phyloP scores from a whole-genome alignment of 805 yeast genomes.

The Saturnispora zaruensis region DNA sequence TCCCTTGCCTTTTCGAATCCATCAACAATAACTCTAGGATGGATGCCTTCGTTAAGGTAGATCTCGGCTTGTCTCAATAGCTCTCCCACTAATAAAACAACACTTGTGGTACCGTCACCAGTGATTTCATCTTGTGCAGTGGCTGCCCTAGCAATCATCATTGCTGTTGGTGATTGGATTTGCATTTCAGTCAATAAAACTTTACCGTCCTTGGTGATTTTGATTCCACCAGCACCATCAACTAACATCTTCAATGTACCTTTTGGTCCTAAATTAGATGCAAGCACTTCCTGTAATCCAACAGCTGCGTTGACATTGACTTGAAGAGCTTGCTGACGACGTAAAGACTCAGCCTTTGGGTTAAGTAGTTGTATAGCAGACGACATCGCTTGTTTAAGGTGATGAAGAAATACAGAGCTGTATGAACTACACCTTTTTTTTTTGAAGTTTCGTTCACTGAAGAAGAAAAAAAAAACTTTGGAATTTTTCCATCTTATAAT shows the following conservation, averaged over 20 bases:
- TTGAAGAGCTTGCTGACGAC: slow-evolving; percentile 90
- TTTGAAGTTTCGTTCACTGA: not conserved
- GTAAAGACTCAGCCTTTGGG: slow-evolving; percentile 95
- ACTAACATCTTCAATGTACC: slow-evolving; percentile 95
- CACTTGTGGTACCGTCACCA: slow-evolving; percentile 99
- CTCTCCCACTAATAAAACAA: slow-evolving; percentile 89
- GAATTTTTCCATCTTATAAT: not conserved
- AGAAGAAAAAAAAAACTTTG: not conserved
- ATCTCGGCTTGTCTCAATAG: slow-evolving; percentile 90
- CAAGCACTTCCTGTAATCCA: slow-evolving; percentile 87
- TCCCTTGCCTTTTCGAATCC: slow-evolving; percentile 89
- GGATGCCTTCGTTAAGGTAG: slow-evolving; percentile 86
- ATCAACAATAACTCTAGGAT: slow-evolving; percentile 88
- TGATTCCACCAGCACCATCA: slow-evolving; percentile 93
- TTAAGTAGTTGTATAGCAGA: slow-evolving; percentile 78
- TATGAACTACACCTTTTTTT: not conserved
- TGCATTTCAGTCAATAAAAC: slow-evolving; percentile 94
- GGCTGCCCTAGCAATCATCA: slow-evolving; percentile 93
- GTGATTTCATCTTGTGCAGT: slow-evolving; percentile 98
- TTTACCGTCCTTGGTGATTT: slow-evolving; percentile 95
- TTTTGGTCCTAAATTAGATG: slow-evolving; percentile 91
- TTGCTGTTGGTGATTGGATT: slow-evolving; percentile 85
- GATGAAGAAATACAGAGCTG: not conserved
- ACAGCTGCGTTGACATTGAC: slow-evolving; percentile 96
- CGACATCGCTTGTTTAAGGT: slow-evolving; percentile 26